These are phyloP conservation scores for Phytophthora chlamydospora DNA, from an alignment of 352 stramenopile genomes.

Conservation along the genomic window DNA sequence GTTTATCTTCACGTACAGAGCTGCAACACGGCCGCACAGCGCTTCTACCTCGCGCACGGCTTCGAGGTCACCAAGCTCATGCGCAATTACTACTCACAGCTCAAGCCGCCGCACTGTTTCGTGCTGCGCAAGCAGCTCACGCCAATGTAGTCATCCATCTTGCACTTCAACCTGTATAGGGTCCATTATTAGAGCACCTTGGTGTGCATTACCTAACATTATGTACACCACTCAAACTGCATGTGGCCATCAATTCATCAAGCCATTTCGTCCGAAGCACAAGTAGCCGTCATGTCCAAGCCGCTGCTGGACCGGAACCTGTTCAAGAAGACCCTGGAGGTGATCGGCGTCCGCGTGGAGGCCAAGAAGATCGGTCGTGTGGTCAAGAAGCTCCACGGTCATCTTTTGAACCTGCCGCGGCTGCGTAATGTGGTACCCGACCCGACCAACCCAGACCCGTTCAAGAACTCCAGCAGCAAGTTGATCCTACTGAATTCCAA, in stretches of 20 bases:
- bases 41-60: slow-evolving; percentile 89
- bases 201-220: no score
- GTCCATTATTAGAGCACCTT: no score
- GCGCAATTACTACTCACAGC: slow-evolving; percentile 94
- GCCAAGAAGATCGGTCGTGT: slow-evolving; percentile 82
- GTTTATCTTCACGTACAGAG: slow-evolving; percentile 94
- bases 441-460: slow-evolving; percentile 62
- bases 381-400: slow-evolving; percentile 72
- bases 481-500: slow-evolving; percentile 75
- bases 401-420: slow-evolving; percentile 74
- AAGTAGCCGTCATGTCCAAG: slow-evolving; percentile 28
- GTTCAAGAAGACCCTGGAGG: slow-evolving; percentile 73
- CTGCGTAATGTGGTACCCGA: slow-evolving; percentile 81
- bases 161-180: slow-evolving; percentile 11
- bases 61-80: slow-evolving; percentile 90
- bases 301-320: slow-evolving; percentile 67
- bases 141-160: slow-evolving; percentile 4
- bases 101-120: slow-evolving; percentile 93
- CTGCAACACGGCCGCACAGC: slow-evolving; percentile 88
- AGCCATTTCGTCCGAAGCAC: slow-evolving; percentile 5
- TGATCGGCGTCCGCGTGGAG: slow-evolving; percentile 77
- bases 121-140: slow-evolving; percentile 78
- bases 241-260: slow-evolving; percentile 23
- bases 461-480: slow-evolving; percentile 72
- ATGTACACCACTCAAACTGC: slow-evolving; percentile 2